Percentiles rank a stretch among this genome's conserved stretches.
phyloP scores from a whole-genome alignment of 1,284 basidiomycete genomes.

The Amylostereum chailletii region DNA sequence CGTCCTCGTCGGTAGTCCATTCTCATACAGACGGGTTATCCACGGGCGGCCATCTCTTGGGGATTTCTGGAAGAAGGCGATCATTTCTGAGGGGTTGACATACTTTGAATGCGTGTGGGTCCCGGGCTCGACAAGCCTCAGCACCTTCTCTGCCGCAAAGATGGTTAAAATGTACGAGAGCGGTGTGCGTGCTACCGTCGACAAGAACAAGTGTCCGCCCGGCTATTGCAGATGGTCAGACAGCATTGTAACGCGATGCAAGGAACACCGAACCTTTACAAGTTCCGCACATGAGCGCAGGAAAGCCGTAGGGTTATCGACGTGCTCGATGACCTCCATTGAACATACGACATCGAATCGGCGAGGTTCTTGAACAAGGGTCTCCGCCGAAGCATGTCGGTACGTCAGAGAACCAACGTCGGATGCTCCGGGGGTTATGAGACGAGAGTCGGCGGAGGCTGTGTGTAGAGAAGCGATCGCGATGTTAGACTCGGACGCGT shows the following conservation, averaged over 20 bases:
- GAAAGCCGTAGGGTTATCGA: slow-evolving; percentile 86
- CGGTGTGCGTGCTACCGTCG: slow-evolving; percentile 93
- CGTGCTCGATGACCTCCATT: slow-evolving; percentile 98
- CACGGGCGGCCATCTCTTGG: slow-evolving; percentile 26
- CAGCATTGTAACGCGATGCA: background rate
- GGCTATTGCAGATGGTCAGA: slow-evolving; percentile 42
- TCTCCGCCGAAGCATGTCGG: slow-evolving; percentile 75
- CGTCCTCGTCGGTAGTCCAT: slow-evolving; percentile 41
- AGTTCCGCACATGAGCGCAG: slow-evolving; percentile 74
- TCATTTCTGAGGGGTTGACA: slow-evolving; percentile 84
- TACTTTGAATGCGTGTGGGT: slow-evolving; percentile 93
- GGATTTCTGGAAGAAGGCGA: slow-evolving; percentile 69
- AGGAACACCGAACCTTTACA: slow-evolving; percentile 58
- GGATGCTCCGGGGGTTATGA: slow-evolving; percentile 20
- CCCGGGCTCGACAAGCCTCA: slow-evolving; percentile 79
- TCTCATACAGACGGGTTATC: slow-evolving; percentile 33
- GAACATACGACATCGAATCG: slow-evolving; percentile 91
- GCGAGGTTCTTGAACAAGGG: slow-evolving; percentile 48
- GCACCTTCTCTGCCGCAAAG: slow-evolving; percentile 79
- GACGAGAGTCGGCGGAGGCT: slow-evolving; percentile 55
- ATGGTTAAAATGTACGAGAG: slow-evolving; percentile 89
- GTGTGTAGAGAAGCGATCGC: slow-evolving; percentile 83
- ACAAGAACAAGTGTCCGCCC: slow-evolving; percentile 91
- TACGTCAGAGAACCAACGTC: slow-evolving; percentile 45
- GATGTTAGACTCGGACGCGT: slow-evolving; percentile 86